Percentiles rank a stretch among this genome's conserved stretches.
Conservation (phyloP, 768 basidiomycete genomes). For the Podaxis sp. region DNA sequence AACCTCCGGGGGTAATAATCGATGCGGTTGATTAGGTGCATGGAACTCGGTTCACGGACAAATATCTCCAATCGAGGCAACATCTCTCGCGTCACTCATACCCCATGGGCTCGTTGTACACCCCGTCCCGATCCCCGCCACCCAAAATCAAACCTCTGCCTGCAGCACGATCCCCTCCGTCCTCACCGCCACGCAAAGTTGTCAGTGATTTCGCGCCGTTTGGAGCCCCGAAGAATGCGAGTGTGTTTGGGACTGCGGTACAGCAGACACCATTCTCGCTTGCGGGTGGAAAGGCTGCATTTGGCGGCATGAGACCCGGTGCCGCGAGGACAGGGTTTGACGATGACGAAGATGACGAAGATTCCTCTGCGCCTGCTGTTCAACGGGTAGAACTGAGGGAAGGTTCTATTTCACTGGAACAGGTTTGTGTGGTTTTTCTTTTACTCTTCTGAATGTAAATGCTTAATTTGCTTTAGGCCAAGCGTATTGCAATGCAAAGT, state of each 20-base stretch:
- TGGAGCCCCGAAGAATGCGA: constrained; percentile 69
- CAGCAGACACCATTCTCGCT: constrained; percentile 78
- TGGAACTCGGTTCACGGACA: constrained; percentile 96
- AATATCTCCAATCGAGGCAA: constrained; percentile 81
- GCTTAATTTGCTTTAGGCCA: constrained; percentile 47
- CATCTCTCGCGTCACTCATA: constrained; percentile 54
- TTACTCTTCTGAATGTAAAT: neutral
- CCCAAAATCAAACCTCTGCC: constrained; percentile 35
- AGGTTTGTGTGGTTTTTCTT: constrained; percentile 49
- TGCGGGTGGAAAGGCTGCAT: constrained; percentile 80
- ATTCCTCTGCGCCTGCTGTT: constrained; percentile 44
- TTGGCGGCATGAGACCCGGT: constrained; percentile 68
- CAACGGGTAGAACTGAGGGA: constrained; percentile 79
- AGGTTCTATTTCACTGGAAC: constrained; percentile 89
- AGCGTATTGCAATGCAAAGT: constrained; percentile 86
- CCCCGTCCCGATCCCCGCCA: constrained; percentile 43
- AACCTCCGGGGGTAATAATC: constrained; percentile 14
- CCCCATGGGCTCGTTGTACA: constrained; percentile 42
- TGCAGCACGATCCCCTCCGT: constrained; percentile 28
- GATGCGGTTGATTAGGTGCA: constrained; percentile 57
- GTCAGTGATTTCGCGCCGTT: constrained; percentile 89
- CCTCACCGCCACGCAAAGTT: constrained; percentile 84
- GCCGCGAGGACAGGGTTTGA: constrained; percentile 37
- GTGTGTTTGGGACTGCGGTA: constrained; percentile 84
- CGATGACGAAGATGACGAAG: constrained; percentile 76